These are phyloP conservation scores for Pharus latifolius DNA, from an alignment of 176 grass and related monocot species.

Conservation along the genomic window DNA sequence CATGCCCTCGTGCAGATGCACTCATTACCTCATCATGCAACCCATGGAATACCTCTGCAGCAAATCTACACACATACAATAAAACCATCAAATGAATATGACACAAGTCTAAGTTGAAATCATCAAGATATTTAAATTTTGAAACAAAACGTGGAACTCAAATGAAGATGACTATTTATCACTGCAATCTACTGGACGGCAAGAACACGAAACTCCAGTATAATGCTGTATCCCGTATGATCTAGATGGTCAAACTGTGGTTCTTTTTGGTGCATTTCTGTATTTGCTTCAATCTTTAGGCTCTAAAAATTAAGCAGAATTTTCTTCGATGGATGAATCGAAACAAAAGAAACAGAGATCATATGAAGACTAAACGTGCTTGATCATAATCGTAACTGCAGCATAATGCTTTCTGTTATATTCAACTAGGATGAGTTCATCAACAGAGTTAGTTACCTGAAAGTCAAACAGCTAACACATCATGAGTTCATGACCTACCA, in stretches of 20 bases:
- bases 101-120: too few relatives aligned
- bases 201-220: background rate
- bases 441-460: background rate
- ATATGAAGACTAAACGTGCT: conserved; percentile 9
- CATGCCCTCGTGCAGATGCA: conserved; percentile 53
- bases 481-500: conserved; percentile 25
- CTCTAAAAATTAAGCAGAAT: background rate
- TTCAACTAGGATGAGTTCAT: conserved; percentile 5
- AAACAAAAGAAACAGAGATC: background rate
- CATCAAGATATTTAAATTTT: too few relatives aligned
- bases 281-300: background rate
- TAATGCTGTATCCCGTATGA: background rate
- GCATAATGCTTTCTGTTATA: background rate
- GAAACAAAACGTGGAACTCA: too few relatives aligned
- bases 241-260: background rate
- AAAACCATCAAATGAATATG: background rate
- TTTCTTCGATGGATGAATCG: background rate
- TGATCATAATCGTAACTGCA: background rate
- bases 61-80: conserved; percentile 36
- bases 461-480: conserved; percentile 40
- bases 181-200: background rate
- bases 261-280: background rate
- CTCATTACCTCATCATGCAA: conserved; percentile 72
- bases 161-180: too few relatives aligned
- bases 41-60: conserved; percentile 55